Conservation (phyloP, 2,329 filamentous ascomycete genomes). For the Verticillium nubilum region DNA sequence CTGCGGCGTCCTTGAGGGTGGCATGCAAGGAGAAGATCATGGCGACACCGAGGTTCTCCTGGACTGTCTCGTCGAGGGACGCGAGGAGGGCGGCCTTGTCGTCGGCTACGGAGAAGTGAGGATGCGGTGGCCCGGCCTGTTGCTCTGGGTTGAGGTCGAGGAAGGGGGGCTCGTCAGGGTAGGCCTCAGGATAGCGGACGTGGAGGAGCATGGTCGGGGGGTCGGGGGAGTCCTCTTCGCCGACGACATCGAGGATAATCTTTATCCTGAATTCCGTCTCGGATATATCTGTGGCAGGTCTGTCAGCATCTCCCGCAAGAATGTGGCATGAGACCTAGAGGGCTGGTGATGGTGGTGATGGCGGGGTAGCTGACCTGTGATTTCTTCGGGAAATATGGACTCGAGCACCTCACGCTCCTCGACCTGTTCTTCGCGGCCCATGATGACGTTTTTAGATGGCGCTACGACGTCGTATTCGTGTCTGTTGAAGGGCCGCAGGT, state of each 20-base stretch:
- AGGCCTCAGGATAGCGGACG: conserved; percentile 82
- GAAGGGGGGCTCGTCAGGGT: conserved; percentile 80
- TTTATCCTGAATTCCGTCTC: conserved; percentile 84
- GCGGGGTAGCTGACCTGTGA: conserved; percentile 60
- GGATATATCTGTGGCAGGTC: conserved; percentile 63
- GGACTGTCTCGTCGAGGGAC: conserved; percentile 66
- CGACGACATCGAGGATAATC: conserved; percentile 73
- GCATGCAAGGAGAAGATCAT: conserved; percentile 94
- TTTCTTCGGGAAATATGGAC: conserved; percentile 97
- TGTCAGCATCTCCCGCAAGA: neutral
- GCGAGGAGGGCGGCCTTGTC: conserved; percentile 73
- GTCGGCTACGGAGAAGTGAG: conserved; percentile 70
- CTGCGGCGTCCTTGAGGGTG: conserved; percentile 83
- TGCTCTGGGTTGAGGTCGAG: conserved; percentile 74
- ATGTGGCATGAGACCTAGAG: neutral
- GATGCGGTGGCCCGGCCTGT: conserved; percentile 54
- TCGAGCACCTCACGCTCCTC: conserved; percentile 98
- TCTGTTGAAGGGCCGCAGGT: neutral
- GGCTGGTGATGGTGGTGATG: conserved; percentile 1
- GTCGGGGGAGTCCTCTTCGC: conserved; percentile 56
- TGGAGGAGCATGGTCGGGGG: conserved; percentile 72
- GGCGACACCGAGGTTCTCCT: conserved; percentile 93
- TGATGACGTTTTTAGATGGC: conserved; percentile 23
- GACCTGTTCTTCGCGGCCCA: conserved; percentile 80
- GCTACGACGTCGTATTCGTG: neutral